Evolutionary conservation across 371 early-diverging fungal species (phyloP).

Genomic region (Actinomortierella wolfii): DNA sequence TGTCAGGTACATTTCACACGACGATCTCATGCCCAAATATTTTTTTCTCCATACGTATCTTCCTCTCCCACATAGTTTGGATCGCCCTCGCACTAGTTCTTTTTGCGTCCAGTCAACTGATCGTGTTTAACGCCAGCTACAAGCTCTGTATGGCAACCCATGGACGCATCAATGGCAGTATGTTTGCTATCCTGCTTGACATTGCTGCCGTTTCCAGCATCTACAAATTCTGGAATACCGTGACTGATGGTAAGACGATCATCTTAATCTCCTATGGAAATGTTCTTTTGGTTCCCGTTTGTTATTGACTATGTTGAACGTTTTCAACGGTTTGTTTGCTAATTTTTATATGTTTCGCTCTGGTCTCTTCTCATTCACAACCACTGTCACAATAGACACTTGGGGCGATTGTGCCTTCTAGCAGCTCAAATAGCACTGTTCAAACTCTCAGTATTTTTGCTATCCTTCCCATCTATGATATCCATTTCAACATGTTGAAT

Average conservation of each 20-base stretch:
- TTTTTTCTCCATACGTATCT: too few species aligned
- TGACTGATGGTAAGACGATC: conserved; percentile 19
- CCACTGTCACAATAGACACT: too few species aligned
- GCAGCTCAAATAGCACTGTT: too few species aligned
- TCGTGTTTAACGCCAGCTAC: conserved; percentile 16
- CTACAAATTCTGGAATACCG: conserved; percentile 25
- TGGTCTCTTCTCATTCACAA: too few species aligned
- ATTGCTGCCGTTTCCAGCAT: conserved; percentile 5
- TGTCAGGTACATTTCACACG: neutral
- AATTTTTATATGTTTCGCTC: too few species aligned
- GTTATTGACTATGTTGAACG: neutral
- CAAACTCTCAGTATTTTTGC: too few species aligned
- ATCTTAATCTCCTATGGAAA: neutral
- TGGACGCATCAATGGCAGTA: conserved; percentile 13
- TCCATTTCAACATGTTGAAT: too few species aligned
- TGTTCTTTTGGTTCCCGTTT: neutral
- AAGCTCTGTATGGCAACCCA: conserved; percentile 8
- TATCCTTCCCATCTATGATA: too few species aligned
- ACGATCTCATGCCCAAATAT: neutral
- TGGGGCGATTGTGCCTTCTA: conserved; percentile 19
- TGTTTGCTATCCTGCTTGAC: conserved; percentile 17
- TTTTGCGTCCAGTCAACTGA: conserved; percentile 11
- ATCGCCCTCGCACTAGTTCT: conserved; percentile 2
- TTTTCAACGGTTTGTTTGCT: too few species aligned
- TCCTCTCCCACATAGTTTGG: conserved; percentile 9